phyloP scores from a whole-genome alignment of 768 basidiomycete genomes.

The Lentinula aciculospora region DNA sequence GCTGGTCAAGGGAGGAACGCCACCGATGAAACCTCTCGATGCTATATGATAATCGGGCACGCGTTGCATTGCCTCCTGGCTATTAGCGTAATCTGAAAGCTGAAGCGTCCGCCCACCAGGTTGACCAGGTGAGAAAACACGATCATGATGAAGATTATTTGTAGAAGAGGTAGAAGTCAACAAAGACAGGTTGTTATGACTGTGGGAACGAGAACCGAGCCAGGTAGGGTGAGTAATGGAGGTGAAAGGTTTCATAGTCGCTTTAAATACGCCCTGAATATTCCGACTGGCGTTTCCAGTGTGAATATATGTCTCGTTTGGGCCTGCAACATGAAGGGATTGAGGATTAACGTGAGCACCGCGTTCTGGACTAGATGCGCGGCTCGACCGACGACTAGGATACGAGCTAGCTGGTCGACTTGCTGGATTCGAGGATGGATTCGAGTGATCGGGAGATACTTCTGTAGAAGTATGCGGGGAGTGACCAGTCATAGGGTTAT shows the following conservation, averaged over 20 bases:
- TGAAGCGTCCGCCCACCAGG: conserved; percentile 7
- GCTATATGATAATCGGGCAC: conserved; percentile 86
- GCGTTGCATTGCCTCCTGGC: conserved; percentile 43
- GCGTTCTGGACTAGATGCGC: conserved; percentile 57
- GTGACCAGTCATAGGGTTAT: conserved; percentile 14
- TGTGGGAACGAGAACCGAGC: conserved; percentile 31
- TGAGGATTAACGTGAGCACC: conserved; percentile 9
- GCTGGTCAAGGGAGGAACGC: conserved; percentile 79
- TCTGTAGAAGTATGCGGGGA: conserved; percentile 2
- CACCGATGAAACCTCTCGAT: conserved; percentile 83
- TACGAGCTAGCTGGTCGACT: conserved; percentile 19
- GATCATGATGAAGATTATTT: conserved; percentile 11
- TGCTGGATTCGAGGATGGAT: conserved; percentile 16
- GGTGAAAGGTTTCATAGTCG: conserved; percentile 60
- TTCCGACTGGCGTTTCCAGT: conserved; percentile 45
- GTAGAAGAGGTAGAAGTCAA: conserved; percentile 12
- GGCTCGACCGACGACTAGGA: conserved; percentile 34
- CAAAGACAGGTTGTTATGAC: conserved; percentile 20
- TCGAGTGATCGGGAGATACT: conserved; percentile 12
- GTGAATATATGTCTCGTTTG: conserved; percentile 49
- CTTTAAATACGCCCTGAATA: conserved; percentile 45
- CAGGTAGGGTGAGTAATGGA: conserved; percentile 38
- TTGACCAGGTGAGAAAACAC: conserved; percentile 5
- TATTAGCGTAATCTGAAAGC: conserved; percentile 15
- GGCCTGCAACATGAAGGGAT: conserved; percentile 13